Conservation (phyloP, 2,329 filamentous ascomycete genomes). For the Fonsecaea monophora region DNA sequence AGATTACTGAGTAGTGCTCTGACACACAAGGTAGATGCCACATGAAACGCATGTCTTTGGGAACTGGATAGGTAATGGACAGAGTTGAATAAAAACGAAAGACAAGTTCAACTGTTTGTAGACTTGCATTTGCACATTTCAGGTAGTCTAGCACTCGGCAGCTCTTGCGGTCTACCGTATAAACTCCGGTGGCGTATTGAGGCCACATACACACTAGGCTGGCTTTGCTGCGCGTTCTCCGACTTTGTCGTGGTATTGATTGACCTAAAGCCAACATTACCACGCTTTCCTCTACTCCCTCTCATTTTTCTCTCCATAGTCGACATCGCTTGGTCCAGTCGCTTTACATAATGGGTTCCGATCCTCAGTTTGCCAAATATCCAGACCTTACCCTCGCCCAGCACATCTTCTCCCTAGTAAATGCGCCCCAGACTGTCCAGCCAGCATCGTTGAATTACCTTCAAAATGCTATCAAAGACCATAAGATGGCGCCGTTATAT, state of each 20-base stretch:
- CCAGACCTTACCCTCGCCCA: slow-evolving; percentile 69
- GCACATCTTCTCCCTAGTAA: slow-evolving; percentile 72
- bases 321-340: neutral
- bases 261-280: slow-evolving; percentile 4
- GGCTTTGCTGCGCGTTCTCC: slow-evolving; percentile 24
- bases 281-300: neutral
- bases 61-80: neutral
- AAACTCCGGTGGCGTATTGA: neutral
- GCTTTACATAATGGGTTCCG: slow-evolving; percentile 58
- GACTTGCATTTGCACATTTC: neutral
- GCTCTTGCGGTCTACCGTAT: neutral
- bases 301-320: neutral
- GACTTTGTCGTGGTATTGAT: slow-evolving; percentile 9
- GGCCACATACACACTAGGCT: slow-evolving; percentile 7
- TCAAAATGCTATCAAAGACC: slow-evolving; percentile 67
- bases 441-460: slow-evolving; percentile 65
- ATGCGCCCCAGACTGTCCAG: slow-evolving; percentile 61
- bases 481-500: slow-evolving; percentile 73
- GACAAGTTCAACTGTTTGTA: too few species aligned
- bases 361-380: slow-evolving; percentile 70
- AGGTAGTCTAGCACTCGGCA: neutral
- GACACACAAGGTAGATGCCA: neutral
- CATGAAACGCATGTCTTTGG: neutral
- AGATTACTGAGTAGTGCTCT: neutral
- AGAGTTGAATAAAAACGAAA: neutral